Percentiles rank a stretch among this genome's conserved stretches.
These are phyloP conservation scores for Nannochloropsis gaditana DNA, from an alignment of 108 stramenopile species.

Conservation along the genomic window DNA sequence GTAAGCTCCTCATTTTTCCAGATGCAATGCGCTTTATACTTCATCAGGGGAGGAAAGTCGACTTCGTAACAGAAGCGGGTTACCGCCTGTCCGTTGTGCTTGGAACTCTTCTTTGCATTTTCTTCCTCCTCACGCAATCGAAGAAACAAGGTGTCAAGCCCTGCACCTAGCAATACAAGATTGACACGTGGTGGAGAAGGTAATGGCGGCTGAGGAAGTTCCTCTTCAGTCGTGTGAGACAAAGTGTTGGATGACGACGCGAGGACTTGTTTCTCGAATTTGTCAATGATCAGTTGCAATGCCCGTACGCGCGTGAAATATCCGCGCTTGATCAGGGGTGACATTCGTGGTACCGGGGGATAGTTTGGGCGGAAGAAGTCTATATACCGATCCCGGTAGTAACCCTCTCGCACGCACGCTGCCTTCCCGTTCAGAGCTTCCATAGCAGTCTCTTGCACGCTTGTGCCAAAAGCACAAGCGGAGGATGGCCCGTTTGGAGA, in stretches of 20 bases:
- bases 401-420: not conserved
- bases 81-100: not conserved
- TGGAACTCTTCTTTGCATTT: not conserved
- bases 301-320: not conserved
- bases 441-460: not conserved
- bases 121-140: constrained; percentile 22
- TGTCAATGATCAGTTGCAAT: not conserved
- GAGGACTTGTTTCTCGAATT: not conserved
- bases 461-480: not conserved
- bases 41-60: constrained; percentile 27
- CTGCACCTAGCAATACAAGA: constrained; percentile 41
- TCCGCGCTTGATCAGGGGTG: not conserved
- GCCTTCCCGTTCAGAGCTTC: not conserved
- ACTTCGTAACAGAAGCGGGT: constrained; percentile 34
- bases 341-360: not conserved
- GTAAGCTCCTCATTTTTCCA: constrained; percentile 1
- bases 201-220: not conserved
- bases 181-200: not conserved
- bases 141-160: constrained; percentile 36
- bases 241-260: not conserved
- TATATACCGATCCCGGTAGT: not conserved
- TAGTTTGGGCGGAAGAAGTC: not conserved
- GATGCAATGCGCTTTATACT: constrained; percentile 23
- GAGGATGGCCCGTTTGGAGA: not conserved
- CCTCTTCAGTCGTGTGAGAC: not conserved